Evolutionary conservation across 2,329 filamentous ascomycete species (phyloP), one percentile per base, ranked within the genome.

Genomic region (Monilinia aucupariae): DNA sequence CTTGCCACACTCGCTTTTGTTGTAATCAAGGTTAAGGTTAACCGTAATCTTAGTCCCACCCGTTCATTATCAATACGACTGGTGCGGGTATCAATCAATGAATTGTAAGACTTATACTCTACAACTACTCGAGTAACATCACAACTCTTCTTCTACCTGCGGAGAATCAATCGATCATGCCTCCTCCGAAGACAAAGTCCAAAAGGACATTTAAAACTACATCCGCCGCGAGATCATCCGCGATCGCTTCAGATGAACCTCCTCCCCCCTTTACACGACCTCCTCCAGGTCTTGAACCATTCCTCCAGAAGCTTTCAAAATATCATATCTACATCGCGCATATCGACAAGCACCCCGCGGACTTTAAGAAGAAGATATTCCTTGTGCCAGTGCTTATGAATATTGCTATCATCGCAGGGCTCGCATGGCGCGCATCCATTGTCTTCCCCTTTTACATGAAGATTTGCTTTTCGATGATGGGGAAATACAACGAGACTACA

Each of bases 341-440:
- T 78, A 80, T 96, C 75, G 92, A 97, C 79, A 78, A 77, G 65
- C 86, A 88, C 66, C 85, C 87, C 0, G 76, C 77, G 25, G 80
- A 81, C 34, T 85, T 92, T 77, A 97, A 97, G 77, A 84, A 84
- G 74, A 89, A 90, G 71, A 88, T 96, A 71, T 97, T 96, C 76
- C 71, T 85, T 54, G 86, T 96, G 0, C 91, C 92, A 20, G 81
- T 91, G 22, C 75, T 86, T 22, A 85, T 96, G 76, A 97, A 97
- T 75, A 63, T 88, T 41, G 76, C 78, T 68, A 85, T 97, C 63
- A 78, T 81, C 10, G 71, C 80, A 2, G 75, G 90, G 39, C 85
- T 96, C 69, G 69, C 81, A 64, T 85, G 85, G 79, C 88, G 92
- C 67, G 78, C 88, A 65, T 90, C 83, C 74, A 78, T 80, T 74